Base-by-base conservation (phyloP, 192 early-diverging fungal genomes). In the Coemansia sp. region DNA sequence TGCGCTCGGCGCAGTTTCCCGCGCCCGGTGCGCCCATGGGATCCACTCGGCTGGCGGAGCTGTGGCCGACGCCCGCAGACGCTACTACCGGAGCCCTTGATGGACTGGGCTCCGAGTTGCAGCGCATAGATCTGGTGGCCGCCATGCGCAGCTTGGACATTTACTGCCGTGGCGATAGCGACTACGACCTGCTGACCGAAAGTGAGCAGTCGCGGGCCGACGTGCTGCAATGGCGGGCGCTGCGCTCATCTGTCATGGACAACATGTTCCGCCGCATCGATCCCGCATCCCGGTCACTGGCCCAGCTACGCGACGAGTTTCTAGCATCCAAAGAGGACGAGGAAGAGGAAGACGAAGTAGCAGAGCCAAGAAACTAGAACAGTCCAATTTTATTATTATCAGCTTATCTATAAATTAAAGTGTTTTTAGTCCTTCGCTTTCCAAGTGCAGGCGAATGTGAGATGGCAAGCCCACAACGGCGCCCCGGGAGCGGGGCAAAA, bases 101-200 rank as follows among this genome's bases (percentile, higher is more conserved):
- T 1, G 59, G 45, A 7, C 58, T 77, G 21, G 73, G 73, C 3
- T 5, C 39, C 40, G 51, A 46, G 22, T 43, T 64, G 50, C 53
- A 56, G 15, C 53, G 58, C 8, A 43, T 59, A 5, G 57, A 56
- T 18, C 52, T 77, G 26, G 25, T 45, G 7, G 54, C 54, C 1
- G 67, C 73, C 4, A 63, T 77, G 66, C 15, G n/a, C 10, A 36
- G 54, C 5, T 63, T 77, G 2, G 67, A 69, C 36, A 34, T 64
- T 19, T 77, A 65, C 36, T 77, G 73, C 52, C 66, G 73, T 25
- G 57, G 53, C 33, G 73, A 77, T 47, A 13, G 57, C 14, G 73
- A 77, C 54, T 77, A 77, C 51, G 73, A 77, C 10, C 41, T 77
- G 45, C 47, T 77, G 22, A 77, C 66, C 13, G 56, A 63, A 11